Evolutionary conservation across 2,329 filamentous ascomycete species (phyloP).

Genomic region (Pseudofabraea citricarpa): DNA sequence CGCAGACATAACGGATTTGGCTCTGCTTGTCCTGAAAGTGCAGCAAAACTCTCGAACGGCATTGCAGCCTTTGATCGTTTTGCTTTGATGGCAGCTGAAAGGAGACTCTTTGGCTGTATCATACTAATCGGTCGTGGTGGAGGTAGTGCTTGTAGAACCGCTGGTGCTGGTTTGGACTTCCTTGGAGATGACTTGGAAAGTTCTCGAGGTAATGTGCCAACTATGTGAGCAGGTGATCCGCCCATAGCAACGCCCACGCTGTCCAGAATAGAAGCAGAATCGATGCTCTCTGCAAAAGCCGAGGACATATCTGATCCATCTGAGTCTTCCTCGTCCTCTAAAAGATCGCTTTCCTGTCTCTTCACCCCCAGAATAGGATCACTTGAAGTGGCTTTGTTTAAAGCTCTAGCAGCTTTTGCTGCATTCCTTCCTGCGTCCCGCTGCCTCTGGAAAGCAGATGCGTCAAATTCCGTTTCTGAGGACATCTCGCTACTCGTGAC

Average conservation of each 20-base stretch:
- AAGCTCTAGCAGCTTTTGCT: conserved; percentile 46
- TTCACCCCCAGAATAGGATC: conserved; percentile 37
- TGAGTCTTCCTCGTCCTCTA: conserved; percentile 53
- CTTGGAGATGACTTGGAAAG: conserved; percentile 55
- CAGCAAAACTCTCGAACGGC: conserved; percentile 73
- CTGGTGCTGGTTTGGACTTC: conserved; percentile 51
- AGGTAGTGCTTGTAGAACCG: conserved; percentile 61
- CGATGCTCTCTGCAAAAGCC: conserved; percentile 62
- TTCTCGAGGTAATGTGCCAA: conserved; percentile 59
- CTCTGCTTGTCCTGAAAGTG: conserved; percentile 73
- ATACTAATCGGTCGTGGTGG: conserved; percentile 66
- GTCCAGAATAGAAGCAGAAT: conserved; percentile 67
- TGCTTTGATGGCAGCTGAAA: conserved; percentile 68
- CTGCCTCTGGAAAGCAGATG: conserved; percentile 58
- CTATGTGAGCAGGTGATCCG: conserved; percentile 51
- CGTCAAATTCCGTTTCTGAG: conserved; percentile 74
- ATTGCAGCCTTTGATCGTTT: conserved; percentile 65
- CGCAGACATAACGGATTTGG: conserved; percentile 70
- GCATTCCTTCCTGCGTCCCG: conserved; percentile 56
- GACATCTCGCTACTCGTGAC: conserved; percentile 80
- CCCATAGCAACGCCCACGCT: conserved; percentile 54
- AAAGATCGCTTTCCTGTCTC: conserved; percentile 34
- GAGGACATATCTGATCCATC: conserved; percentile 59
- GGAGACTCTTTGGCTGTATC: conserved; percentile 63
- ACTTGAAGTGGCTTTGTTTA: conserved; percentile 44